Conservation (phyloP, 2,329 filamentous ascomycete genomes). For the Ophiosphaerella narmari region DNA sequence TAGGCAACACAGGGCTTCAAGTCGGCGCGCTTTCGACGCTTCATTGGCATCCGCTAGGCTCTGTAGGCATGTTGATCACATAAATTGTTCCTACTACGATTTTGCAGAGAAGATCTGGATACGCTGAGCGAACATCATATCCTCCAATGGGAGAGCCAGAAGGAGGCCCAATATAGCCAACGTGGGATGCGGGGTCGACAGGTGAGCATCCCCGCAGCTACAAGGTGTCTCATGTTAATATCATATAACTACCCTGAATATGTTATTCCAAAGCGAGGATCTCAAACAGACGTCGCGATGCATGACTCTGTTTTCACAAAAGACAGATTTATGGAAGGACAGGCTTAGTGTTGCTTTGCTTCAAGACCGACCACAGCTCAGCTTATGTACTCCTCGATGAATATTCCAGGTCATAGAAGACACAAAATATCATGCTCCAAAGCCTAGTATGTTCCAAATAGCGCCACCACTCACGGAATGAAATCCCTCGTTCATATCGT, state of each 20-base stretch:
- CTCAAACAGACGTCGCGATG: conserved; percentile 4
- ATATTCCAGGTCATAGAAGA: neutral
- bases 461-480: conserved; percentile 21
- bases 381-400: too few species aligned
- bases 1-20: too few species aligned
- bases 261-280: conserved; percentile 2
- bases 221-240: conserved; percentile 34
- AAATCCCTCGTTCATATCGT: conserved; percentile 14
- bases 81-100: neutral
- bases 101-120: conserved; percentile 10
- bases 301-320: neutral
- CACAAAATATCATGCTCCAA: neutral
- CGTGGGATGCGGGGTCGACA: conserved; percentile 34
- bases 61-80: too few species aligned
- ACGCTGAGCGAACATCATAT: conserved; percentile 1
- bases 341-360: neutral
- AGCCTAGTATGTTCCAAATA: conserved; percentile 12
- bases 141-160: conserved; percentile 11
- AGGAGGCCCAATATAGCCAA: conserved; percentile 14
- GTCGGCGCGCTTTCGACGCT: too few species aligned
- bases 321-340: neutral
- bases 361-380: too few species aligned
- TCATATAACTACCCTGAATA: conserved; percentile 26
- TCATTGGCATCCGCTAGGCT: too few species aligned
- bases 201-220: conserved; percentile 19